Evolutionary conservation across 2,329 filamentous ascomycete genomes (phyloP), one percentile per base, ranked within the genome.

Genomic region (Trichophyton simii): DNA sequence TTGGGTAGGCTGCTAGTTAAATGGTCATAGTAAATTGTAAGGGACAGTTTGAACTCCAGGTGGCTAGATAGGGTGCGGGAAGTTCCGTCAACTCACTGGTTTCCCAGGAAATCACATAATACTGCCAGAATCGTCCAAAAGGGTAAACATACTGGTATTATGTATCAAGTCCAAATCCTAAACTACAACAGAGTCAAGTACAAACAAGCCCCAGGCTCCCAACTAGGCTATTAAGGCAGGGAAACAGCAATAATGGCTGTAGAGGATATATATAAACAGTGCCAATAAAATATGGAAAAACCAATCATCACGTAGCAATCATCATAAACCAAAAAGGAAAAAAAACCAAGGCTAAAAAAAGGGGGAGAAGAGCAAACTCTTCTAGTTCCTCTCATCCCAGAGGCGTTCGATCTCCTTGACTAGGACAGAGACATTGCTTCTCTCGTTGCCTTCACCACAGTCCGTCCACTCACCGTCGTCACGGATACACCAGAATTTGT

Each of bases 401-500:
- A 88, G 79, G 73, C 85, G 84, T 77, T 91, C 83, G 65, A 97
- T 84, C 73, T 89, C 86, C 68, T 83, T 78, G 60, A 95, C 82
- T 60, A 97, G 79, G 69, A 91, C 87, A 66, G 71, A 66, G 4
- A 76, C 73, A n/a, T 75, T 66, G 57, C 72, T 73, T 3, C 73
- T 74, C 83, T 66, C 78, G 77, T 61, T 84, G 68, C 57, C 89
- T 87, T 68, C 80, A 3, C 86, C 83, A 72, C 92, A 96, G 66
- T 94, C 82, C 62, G 77, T 86, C 90, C 91, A 97, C 69, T 87
- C 71, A 11, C 86, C 87, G 25, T 77, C 83, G 72, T 97, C 91
- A 58, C 87, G 82, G 65, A 97, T 82, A 75, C 94, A 99, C 77
- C 94, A 89, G 61, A 88, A 78, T 72, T 92, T 78, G 61, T 89